Conservation (phyloP, 2,329 filamentous ascomycete genomes). For the Claviceps paspali region DNA sequence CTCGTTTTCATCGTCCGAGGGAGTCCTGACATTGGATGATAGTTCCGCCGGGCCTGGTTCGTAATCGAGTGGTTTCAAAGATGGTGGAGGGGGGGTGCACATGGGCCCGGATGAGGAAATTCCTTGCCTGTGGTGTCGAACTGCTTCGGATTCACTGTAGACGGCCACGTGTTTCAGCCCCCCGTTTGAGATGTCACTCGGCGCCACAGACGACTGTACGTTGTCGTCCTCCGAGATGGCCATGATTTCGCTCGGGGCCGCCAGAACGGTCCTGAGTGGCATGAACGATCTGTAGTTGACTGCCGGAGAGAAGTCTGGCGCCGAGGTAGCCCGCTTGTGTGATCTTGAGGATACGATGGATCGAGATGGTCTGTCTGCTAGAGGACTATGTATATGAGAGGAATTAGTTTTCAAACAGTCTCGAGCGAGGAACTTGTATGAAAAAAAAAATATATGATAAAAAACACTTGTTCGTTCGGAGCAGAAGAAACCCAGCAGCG, state of each 20-base stretch:
- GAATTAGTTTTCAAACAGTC: background rate
- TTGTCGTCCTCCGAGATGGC: conserved; percentile 1
- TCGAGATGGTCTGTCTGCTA: conserved; percentile 8
- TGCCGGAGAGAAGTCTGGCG: conserved; percentile 25
- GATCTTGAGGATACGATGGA: conserved; percentile 13
- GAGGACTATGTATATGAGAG: conserved; percentile 5
- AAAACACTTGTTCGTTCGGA: background rate
- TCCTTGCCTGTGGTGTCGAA: background rate
- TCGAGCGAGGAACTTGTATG: background rate
- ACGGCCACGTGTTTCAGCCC: background rate
- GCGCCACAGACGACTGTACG: background rate
- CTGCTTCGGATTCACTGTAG: background rate
- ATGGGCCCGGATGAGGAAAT: background rate
- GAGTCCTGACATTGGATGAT: background rate
- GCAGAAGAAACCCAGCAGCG: background rate
- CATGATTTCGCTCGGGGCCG: conserved; percentile 8
- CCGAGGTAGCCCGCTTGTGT: conserved; percentile 36
- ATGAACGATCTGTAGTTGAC: conserved; percentile 4
- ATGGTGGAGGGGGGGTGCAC: background rate
- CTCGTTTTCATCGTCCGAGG: conserved; percentile 7
- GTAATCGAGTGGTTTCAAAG: background rate
- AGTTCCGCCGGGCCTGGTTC: background rate
- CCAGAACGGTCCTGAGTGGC: conserved; percentile 8
- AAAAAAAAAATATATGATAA: background rate
- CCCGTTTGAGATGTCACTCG: background rate